Base-by-base conservation (phyloP, 2,329 filamentous ascomycete genomes). In the Penicillium sp. region DNA sequence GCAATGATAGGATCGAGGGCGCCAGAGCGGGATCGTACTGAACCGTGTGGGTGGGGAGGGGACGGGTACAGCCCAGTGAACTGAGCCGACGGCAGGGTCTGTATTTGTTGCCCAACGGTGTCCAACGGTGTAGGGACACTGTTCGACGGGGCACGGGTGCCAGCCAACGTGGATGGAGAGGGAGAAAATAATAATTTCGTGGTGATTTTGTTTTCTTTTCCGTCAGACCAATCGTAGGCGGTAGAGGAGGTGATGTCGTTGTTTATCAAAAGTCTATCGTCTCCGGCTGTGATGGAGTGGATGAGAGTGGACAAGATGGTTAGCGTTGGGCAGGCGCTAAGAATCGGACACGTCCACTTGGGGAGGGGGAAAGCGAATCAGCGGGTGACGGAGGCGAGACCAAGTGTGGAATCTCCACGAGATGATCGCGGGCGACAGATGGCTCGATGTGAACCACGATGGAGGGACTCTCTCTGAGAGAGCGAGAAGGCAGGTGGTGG, bases 261-360 rank as follows among this genome's bases (percentile, higher is more conserved):
- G 18, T 18, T 18, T 18, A 18, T 18, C 13, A 27, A 33, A 33
- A 41, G 39, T 41, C 39, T 29, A 29, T 32, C 11, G 39, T 29
- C 28, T 33, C 28, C 18, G 39, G 39, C 39, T 32, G 27, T 32
- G 9, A 41, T 41, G 39, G 27, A 41, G 39, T 33, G n/a, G 18
- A 18, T 18, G 18, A 18, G 18, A 18, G 18, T 18, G 18, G 18
- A 18, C 18, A 18, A 18, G 18, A 51, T 53, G n/a, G 49, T 33
- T 46, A 52, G 42, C 47, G 56, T 57, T 61, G 59, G 60, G 60
- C 58, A 58, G 55, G 53, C 61, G 58, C 62, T 58, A 62, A 54
- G 41, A 53, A 46, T 43, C 46, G 50, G 18, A 55, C 46, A 54
- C 45, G 49, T 53, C 46, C 43, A 48, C 50, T 43, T 33, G 35